Base-by-base conservation (phyloP, 2,329 filamentous ascomycete species). In the Colletotrichum tabaci region DNA sequence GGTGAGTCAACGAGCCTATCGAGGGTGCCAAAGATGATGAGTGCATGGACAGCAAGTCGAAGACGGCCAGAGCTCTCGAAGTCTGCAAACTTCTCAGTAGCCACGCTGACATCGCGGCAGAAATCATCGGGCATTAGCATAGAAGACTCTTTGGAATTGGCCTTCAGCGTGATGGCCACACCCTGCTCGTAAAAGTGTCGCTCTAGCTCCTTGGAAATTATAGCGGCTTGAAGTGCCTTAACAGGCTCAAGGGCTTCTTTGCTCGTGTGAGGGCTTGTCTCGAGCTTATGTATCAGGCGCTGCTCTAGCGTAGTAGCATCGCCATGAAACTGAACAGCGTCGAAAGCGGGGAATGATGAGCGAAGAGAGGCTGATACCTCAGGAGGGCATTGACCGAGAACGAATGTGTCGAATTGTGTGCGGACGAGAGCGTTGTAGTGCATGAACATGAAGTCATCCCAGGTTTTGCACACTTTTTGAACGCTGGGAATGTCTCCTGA, bases 371-470 rank as follows among this genome's bases (percentile, higher is more conserved):
- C 84, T 26, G 88, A 83, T 21, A 87, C 81, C 44, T 87, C 86
- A 21, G 88, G 82, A 13, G 89, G 84, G 75, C 88, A 87, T 74
- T 87, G 84, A 26, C 83, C 83, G 73, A 89, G 82, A 67, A 94
- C 83, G 77, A 93, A 97, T 3, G 85, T 84, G 75, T 96, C 93
- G 79, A 97, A 96, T 76, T 96, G 92, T 2, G 91, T 90, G 65
- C 95, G 89, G 12, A 98, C 83, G 6, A 96, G 85, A n/a, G 93
- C 91, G 78, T 97, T 98, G 84, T 96, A 96, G 79, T 95, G 91
- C 46, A 92, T 91, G 80, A 96, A 98, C 21, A 98, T 87, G 76
- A 92, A 90, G 77, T 98, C 96, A 75, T 98, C 94, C 92, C 95
- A 97, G 26, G 88, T 90, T 61, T 89, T 87, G 79, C 94, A 95